Percentiles rank a stretch among this genome's conserved stretches.
These are phyloP conservation scores for Knufia petricola DNA, from an alignment of 2,329 filamentous ascomycete genomes.

Conservation along the genomic window DNA sequence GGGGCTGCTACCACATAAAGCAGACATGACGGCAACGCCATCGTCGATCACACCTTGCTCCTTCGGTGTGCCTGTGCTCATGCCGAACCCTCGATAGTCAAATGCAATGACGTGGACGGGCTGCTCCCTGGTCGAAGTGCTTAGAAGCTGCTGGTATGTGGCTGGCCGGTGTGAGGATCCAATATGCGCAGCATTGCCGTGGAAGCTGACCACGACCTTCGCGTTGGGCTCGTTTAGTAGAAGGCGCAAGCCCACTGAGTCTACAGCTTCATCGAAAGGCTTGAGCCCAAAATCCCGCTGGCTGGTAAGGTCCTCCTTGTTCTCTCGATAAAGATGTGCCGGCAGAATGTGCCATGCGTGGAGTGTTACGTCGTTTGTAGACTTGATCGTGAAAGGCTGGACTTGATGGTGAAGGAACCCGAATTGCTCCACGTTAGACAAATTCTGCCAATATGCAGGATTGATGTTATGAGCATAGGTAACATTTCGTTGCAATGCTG, in stretches of 20 bases:
- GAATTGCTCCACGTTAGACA: constrained; percentile 22
- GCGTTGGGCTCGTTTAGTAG: constrained; percentile 42
- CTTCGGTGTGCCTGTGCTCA: constrained; percentile 61
- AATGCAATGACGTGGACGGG: constrained; percentile 70
- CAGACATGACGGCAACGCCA: constrained; percentile 62
- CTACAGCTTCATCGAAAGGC: constrained; percentile 33
- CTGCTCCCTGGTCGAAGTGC: constrained; percentile 53
- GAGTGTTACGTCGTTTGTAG: constrained; percentile 64
- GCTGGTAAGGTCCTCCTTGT: constrained; percentile 58
- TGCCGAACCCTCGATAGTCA: constrained; percentile 59
- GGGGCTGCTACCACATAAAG: constrained; percentile 38
- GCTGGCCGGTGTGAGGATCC: constrained; percentile 67
- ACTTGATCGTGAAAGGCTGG: constrained; percentile 69
- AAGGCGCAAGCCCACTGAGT: constrained; percentile 42
- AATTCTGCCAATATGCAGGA: constrained; percentile 59
- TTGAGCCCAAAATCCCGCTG: constrained; percentile 19
- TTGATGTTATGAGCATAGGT: constrained; percentile 77
- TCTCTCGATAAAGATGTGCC: constrained; percentile 60
- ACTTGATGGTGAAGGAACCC: constrained; percentile 49
- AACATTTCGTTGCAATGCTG: constrained; percentile 69
- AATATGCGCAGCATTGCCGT: constrained; percentile 72
- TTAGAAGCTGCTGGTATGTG: constrained; percentile 67
- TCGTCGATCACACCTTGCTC: constrained; percentile 76
- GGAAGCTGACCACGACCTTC: constrained; percentile 46
- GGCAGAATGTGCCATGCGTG: constrained; percentile 91